phyloP scores from a whole-genome alignment of 1,284 basidiomycete genomes.

The Takashimella koratensis region DNA sequence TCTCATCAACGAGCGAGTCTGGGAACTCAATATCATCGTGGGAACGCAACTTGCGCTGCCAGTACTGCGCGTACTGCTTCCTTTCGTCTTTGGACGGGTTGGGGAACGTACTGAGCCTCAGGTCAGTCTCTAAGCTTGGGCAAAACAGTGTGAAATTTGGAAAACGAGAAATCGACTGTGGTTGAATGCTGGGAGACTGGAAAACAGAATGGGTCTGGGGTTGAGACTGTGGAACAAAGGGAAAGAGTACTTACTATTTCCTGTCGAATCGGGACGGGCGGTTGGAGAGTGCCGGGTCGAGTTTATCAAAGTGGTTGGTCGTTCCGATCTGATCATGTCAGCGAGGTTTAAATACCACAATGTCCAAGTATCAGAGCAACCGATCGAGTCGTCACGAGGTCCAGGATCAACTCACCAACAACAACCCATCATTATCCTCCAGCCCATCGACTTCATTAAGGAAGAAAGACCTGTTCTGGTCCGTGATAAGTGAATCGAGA shows the following conservation, averaged over 20 bases:
- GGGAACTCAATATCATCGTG: constrained; percentile 64
- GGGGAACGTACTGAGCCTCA: constrained; percentile 44
- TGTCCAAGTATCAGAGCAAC: too few relatives aligned
- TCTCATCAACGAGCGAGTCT: constrained; percentile 58
- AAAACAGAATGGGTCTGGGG: too few relatives aligned
- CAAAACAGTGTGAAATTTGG: background rate
- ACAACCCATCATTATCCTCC: constrained; percentile 66
- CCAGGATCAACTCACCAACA: constrained; percentile 50
- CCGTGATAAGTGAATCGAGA: constrained; percentile 71
- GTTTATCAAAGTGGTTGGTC: constrained; percentile 74
- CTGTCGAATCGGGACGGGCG: constrained; percentile 78
- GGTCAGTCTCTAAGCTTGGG: background rate
- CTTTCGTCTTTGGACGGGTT: constrained; percentile 64
- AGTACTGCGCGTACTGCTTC: constrained; percentile 64
- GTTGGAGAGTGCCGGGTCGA: constrained; percentile 68
- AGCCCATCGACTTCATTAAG: constrained; percentile 65
- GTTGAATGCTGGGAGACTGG: too few relatives aligned
- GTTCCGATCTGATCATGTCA: constrained; percentile 57
- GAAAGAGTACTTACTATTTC: constrained; percentile 63
- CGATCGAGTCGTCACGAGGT: background rate
- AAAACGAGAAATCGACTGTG: too few relatives aligned
- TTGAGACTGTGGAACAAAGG: too few relatives aligned
- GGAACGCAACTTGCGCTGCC: constrained; percentile 65
- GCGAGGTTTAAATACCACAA: too few relatives aligned
- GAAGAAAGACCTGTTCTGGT: constrained; percentile 74